These are phyloP conservation scores for Monosporascus sp. DNA, from an alignment of 2,329 filamentous ascomycete species.

Conservation along the genomic window DNA sequence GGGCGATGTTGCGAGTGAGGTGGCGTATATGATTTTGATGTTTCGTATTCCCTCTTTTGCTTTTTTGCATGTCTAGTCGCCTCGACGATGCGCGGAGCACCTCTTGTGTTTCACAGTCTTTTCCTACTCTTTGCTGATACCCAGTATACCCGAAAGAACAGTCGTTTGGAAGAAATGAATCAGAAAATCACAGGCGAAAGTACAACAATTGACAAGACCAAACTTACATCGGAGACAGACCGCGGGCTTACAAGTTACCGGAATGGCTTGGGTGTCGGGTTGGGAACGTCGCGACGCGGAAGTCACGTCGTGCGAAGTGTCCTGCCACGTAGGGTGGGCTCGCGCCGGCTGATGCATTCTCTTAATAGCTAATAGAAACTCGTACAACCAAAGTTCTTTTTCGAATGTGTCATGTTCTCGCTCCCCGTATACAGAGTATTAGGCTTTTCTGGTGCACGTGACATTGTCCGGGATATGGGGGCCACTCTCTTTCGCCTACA, in stretches of 20 bases:
- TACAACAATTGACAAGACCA: background rate
- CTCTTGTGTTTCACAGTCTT: conserved; percentile 21
- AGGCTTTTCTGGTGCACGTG: too few relatives aligned
- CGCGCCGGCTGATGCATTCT: conserved; percentile 19
- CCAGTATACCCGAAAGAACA: conserved; percentile 30
- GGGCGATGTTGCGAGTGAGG: conserved; percentile 17
- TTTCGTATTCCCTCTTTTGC: conserved; percentile 10
- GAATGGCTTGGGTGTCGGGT: conserved; percentile 8
- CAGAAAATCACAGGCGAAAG: conserved; percentile 14
- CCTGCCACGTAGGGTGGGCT: conserved; percentile 20
- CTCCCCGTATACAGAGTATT: too few relatives aligned
- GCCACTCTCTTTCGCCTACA: too few relatives aligned
- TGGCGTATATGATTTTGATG: conserved; percentile 25
- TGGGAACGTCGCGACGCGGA: conserved; percentile 13
- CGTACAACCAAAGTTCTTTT: conserved; percentile 8
- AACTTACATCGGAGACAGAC: background rate
- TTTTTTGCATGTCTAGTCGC: conserved; percentile 28
- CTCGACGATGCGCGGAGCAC: conserved; percentile 19
- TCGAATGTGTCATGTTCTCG: background rate
- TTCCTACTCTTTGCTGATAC: conserved; percentile 31
- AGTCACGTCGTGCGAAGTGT: conserved; percentile 16
- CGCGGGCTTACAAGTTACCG: background rate
- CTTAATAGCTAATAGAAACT: conserved; percentile 30
- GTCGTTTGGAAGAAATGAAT: conserved; percentile 23
- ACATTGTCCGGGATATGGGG: too few relatives aligned